Percentiles rank a stretch among this genome's conserved stretches.
These are phyloP conservation scores for Debaryomyces maramus DNA, from an alignment of 805 yeast genomes.

Conservation along the genomic window DNA sequence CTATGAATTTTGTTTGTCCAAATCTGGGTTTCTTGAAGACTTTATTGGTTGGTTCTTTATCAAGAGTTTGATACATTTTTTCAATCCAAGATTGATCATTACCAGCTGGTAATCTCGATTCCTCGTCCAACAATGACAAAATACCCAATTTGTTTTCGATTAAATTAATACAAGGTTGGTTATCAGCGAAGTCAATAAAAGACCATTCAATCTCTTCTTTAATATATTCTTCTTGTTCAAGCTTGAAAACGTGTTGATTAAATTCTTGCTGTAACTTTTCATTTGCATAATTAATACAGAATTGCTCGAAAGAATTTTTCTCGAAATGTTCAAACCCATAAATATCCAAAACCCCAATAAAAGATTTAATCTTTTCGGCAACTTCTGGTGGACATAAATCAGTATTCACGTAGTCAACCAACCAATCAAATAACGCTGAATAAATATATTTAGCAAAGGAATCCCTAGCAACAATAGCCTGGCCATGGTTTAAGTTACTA, in stretches of 20 bases:
- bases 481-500: slow-evolving; percentile 76
- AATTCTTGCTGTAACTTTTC: slow-evolving; percentile 97
- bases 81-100: slow-evolving; percentile 89
- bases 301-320: slow-evolving; percentile 92
- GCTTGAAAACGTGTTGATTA: slow-evolving; percentile 94
- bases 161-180: slow-evolving; percentile 92
- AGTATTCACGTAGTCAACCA: slow-evolving; percentile 77
- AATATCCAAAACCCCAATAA: slow-evolving; percentile 95
- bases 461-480: slow-evolving; percentile 89
- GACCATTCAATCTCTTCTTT: slow-evolving; percentile 95
- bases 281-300: slow-evolving; percentile 95
- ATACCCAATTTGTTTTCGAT: slow-evolving; percentile 90
- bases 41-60: slow-evolving; percentile 69
- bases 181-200: slow-evolving; percentile 92
- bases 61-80: slow-evolving; percentile 83
- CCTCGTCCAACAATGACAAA: slow-evolving; percentile 87
- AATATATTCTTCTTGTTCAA: slow-evolving; percentile 94
- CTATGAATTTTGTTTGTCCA: slow-evolving; percentile 87
- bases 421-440: slow-evolving; percentile 93
- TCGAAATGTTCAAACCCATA: slow-evolving; percentile 97
- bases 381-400: slow-evolving; percentile 80
- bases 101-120: slow-evolving; percentile 92
- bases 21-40: slow-evolving; percentile 92
- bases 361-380: slow-evolving; percentile 57
- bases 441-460: slow-evolving; percentile 96